Base-by-base conservation (phyloP, 2,329 filamentous ascomycete species). In the Diaporthe sp. region DNA sequence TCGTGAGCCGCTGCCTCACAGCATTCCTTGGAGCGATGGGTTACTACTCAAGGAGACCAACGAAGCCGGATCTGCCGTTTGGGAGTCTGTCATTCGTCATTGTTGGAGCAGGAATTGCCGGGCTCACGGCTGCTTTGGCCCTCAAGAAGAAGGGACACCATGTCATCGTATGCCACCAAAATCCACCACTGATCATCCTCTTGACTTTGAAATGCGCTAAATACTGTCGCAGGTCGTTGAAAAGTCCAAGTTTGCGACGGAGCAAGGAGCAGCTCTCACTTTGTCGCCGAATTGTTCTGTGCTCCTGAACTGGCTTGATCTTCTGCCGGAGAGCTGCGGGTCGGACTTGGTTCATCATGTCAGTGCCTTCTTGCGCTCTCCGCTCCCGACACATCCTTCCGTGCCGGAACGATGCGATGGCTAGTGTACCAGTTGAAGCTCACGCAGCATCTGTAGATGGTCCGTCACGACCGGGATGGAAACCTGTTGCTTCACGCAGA, bases 241-340 rank as follows among this genome's bases (percentile, higher is more conserved):
- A 39, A 72, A 72, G 42, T 72, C 70, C 20, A 58, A 60, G 25
- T 72, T 72, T 37, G 70, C 53, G 4, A 72, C 70, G 6, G 70
- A 72, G 39, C 53, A 58, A 13, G 70, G 70, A 10, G 70, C 70
- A 10, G 70, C 53, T 13, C 49, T 72, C 20, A 17, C 53, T 1
- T 34, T 72, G 13, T 49, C 70, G 22, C 70, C 70, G 10, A 72
- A 72, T 8, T 72, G 70, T 15, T 34, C 70, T 37, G 31, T 72
- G 13, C 20, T 72, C 3, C 44, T 72, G 28, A 31, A 60, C 2
- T 49, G 42, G 20, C 70, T 72, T n/a, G 70, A 37, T 25, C 70
- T 72, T 3, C 22, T 12, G 20, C 70, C 70, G 3, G 53, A 60
- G 28, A 49, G 44, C 17, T 72, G 47, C 28, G 70, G 70, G 5